Evolutionary conservation across 305 asterid genomes (phyloP).

Genomic region (Fraxinus latifolia): DNA sequence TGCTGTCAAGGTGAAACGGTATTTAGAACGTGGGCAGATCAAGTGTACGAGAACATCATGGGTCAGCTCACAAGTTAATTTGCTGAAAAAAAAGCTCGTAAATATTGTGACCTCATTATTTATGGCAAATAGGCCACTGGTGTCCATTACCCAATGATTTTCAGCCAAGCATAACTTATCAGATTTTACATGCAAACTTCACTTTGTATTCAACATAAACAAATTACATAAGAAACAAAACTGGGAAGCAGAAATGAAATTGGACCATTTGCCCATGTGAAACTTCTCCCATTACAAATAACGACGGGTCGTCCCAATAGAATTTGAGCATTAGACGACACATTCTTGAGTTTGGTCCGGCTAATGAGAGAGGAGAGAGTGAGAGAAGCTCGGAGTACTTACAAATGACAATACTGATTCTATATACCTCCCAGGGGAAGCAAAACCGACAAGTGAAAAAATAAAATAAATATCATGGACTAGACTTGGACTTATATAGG

Average conservation of each 20-base stretch:
- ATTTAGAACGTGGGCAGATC: not conserved
- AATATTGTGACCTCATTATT: not conserved
- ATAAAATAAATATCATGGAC: not conserved
- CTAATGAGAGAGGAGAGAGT: not conserved
- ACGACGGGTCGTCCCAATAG: not conserved
- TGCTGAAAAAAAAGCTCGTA: not conserved
- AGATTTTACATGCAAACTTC: not conserved
- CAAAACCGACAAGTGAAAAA: not conserved
- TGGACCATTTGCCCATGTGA: not conserved
- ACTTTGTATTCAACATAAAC: not conserved
- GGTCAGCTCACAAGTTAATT: not conserved
- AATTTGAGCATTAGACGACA: not conserved
- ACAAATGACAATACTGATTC: not conserved
- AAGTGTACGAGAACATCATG: not conserved
- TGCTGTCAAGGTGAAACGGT: not conserved
- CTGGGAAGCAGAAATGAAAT: not conserved
- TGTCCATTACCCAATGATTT: not conserved
- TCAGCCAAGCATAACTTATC: not conserved
- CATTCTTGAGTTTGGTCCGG: not conserved
- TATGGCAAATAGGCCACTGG: not conserved
- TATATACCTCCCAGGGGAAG: not conserved
- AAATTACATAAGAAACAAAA: not conserved
- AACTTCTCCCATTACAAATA: not conserved
- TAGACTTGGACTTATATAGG: not conserved
- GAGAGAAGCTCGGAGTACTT: not conserved